These are phyloP conservation scores for Saccharata proteae DNA, from an alignment of 2,329 filamentous ascomycete genomes.

Conservation along the genomic window DNA sequence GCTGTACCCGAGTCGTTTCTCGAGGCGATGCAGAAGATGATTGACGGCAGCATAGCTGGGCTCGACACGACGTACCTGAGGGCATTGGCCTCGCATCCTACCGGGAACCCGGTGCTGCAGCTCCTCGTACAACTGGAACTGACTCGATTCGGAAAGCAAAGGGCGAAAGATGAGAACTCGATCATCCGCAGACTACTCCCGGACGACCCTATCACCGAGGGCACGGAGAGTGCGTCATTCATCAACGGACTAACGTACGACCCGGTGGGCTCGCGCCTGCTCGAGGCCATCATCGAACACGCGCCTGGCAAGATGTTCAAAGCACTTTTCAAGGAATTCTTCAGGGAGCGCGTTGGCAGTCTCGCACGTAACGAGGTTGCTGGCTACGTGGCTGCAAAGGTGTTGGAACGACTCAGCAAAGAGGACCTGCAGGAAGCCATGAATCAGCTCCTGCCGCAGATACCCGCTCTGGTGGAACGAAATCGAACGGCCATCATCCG, in stretches of 20 bases:
- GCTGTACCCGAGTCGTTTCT: slow-evolving; percentile 70
- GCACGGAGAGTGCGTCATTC: slow-evolving; percentile 63
- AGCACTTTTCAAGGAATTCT: slow-evolving; percentile 64
- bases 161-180: slow-evolving; percentile 51
- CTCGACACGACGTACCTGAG: slow-evolving; percentile 72
- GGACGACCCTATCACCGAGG: slow-evolving; percentile 62
- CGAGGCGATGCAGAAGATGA: slow-evolving; percentile 67
- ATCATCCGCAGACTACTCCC: slow-evolving; percentile 70
- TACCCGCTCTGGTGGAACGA: slow-evolving; percentile 61
- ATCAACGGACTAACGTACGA: slow-evolving; percentile 84
- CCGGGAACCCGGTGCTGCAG: slow-evolving; percentile 88
- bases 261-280: slow-evolving; percentile 72
- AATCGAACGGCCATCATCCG: slow-evolving; percentile 69
- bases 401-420: slow-evolving; percentile 72
- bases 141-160: slow-evolving; percentile 55
- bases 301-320: slow-evolving; percentile 87
- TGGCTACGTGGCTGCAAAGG: slow-evolving; percentile 71
- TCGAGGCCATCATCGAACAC: slow-evolving; percentile 74
- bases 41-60: slow-evolving; percentile 59
- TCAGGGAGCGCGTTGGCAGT: slow-evolving; percentile 67
- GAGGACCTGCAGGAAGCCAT: slow-evolving; percentile 71
- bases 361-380: slow-evolving; percentile 84
- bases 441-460: slow-evolving; percentile 57
- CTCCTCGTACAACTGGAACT: slow-evolving; percentile 81
- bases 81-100: slow-evolving; percentile 74